A percentile compares a stretch with the other conserved stretches of the same genome.
Conservation (phyloP, 495 filamentous ascomycete species). For the Podospora tetraspora region DNA sequence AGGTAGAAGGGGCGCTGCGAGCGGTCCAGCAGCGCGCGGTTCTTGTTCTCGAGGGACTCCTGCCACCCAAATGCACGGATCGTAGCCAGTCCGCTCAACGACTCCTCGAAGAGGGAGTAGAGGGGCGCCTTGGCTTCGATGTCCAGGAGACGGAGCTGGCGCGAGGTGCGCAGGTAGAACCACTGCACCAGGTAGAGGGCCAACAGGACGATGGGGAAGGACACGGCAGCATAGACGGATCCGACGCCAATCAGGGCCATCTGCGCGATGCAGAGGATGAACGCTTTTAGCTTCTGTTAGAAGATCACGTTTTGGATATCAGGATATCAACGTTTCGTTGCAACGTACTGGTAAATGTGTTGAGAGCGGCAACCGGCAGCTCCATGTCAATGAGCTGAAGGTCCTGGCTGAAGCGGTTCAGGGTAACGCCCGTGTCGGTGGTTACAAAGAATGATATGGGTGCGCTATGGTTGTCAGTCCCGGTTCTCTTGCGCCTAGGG, state of each 20-base stretch:
- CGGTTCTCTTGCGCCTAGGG: background rate
- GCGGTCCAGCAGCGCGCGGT: conserved; percentile 29
- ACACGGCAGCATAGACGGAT: conserved; percentile 39
- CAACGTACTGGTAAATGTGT: conserved; percentile 20
- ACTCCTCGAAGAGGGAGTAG: conserved; percentile 57
- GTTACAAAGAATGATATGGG: conserved; percentile 31
- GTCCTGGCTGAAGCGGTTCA: conserved; percentile 54
- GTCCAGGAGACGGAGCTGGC: conserved; percentile 59
- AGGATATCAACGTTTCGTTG: too few relatives aligned
- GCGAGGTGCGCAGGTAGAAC: conserved; percentile 59
- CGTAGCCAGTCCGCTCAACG: conserved; percentile 35
- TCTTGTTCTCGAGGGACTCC: conserved; percentile 21
- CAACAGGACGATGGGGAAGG: conserved; percentile 28
- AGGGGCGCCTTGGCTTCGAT: conserved; percentile 59
- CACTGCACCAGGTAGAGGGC: conserved; percentile 53
- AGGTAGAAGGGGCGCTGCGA: conserved; percentile 45
- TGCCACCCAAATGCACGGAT: conserved; percentile 48
- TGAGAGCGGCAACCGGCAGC: conserved; percentile 33
- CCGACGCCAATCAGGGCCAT: conserved; percentile 41
- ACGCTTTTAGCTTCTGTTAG: conserved; percentile 9
- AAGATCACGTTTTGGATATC: too few relatives aligned
- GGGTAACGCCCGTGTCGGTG: conserved; percentile 28
- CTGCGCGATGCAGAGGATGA: conserved; percentile 31
- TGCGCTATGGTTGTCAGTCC: conserved; percentile 14
- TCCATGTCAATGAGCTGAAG: conserved; percentile 58